Base-by-base conservation (phyloP, 164 flowering plant genomes). In the Tetrastigma voinierianum region DNA sequence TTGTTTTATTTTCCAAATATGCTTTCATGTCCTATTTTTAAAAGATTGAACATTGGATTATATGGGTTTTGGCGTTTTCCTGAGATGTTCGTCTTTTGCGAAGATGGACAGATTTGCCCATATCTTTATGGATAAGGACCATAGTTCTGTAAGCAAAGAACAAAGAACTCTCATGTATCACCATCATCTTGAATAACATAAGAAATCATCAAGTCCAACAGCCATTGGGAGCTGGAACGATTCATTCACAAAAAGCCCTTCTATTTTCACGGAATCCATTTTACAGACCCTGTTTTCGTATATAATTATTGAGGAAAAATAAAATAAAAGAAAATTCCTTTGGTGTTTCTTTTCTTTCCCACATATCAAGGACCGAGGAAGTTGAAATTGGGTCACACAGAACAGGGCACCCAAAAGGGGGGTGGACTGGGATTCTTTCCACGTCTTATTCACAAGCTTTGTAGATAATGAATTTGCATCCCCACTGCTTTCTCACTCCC, bases 11-110 rank as follows among this genome's bases (percentile, higher is more conserved):
- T 19, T 61, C 2, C 12, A 4, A 46, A 51, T 45, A 32, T 25
- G 66, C 9, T 18, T 18, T 51, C 16, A 16, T 48, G 45, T 62
- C 43, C 43, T 4, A 49, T 62, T 9, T 24, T 56, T n/a, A 51
- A 19, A 70, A 69, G 70, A 69, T 13, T 64, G 59, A 65, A 64
- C 64, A 70, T 78, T 59, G 74, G 75, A 69, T 66, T 67, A 21
- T 55, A 20, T 57, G 47, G 72, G 9, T 65, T 65, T 65, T 63
- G 60, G 62, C 46, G 46, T 58, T 57, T 71, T 44, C 9, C 19
- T 32, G 45, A 17, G 10, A 32, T 14, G 62, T 65, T 19, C 15
- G 25, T 2, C 19, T 65, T 51, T 53, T 46, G 24, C 14, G 1
- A 32, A 5, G 44, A 65, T 57, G 14, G 76, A 72, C 76, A 66